Evolutionary conservation across 2,329 filamentous ascomycete species (phyloP).

Genomic region (Colletotrichum sp.): DNA sequence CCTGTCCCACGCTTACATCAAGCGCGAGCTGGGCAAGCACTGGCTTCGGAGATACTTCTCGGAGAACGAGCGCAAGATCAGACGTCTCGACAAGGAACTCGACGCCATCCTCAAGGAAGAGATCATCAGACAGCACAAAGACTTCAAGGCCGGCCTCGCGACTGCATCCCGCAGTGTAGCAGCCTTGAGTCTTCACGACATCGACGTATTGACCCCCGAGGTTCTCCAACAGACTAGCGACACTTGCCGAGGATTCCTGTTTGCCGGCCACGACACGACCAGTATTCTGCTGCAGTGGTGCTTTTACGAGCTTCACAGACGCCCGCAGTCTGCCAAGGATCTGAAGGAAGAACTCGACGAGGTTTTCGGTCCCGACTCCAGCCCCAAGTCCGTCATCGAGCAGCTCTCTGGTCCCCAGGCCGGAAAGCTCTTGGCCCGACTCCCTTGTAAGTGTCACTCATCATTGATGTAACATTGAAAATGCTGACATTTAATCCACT

Average conservation of each 20-base stretch:
- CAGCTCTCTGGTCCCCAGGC: slow-evolving; percentile 28
- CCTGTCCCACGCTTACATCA: slow-evolving; percentile 7
- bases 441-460: slow-evolving; percentile 26
- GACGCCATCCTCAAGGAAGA: slow-evolving; percentile 26
- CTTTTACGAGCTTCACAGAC: slow-evolving; percentile 39
- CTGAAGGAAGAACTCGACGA: slow-evolving; percentile 39
- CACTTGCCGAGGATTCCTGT: slow-evolving; percentile 41
- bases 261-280: slow-evolving; percentile 46
- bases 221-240: slow-evolving; percentile 35
- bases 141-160: slow-evolving; percentile 1
- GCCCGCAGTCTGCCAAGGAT: slow-evolving; percentile 28
- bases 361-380: slow-evolving; percentile 33
- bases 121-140: slow-evolving; percentile 6
- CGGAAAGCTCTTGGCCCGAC: slow-evolving; percentile 33
- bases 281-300: slow-evolving; percentile 38
- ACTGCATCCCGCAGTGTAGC: slow-evolving; percentile 30
- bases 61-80: slow-evolving; percentile 27
- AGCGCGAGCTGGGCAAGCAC: slow-evolving; percentile 23
- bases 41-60: slow-evolving; percentile 27
- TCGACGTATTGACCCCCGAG: slow-evolving; percentile 27
- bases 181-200: slow-evolving; percentile 33
- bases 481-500: neutral
- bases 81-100: slow-evolving; percentile 26
- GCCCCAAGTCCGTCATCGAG: slow-evolving; percentile 26
- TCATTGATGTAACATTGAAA: too few relatives aligned